Percentiles rank a stretch among this genome's conserved stretches.
Conservation (phyloP, 371 early-diverging fungal species). For the Homolaphlyctis polyrhiza region DNA sequence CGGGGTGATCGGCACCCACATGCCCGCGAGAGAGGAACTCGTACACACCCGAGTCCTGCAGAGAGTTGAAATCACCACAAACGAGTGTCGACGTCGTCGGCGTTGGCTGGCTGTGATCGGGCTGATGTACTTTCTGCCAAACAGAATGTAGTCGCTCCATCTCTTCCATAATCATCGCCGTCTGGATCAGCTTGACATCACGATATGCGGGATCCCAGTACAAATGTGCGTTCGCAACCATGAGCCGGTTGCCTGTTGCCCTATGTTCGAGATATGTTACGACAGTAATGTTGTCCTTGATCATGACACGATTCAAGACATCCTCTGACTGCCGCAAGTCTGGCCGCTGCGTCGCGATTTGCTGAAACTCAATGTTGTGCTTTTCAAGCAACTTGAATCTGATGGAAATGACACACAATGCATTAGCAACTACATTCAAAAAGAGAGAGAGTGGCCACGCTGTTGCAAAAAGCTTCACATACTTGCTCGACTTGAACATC, state of each 20-base stretch:
- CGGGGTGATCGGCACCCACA: constrained; percentile 73
- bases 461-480: constrained; percentile 14
- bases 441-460: not conserved
- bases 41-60: constrained; percentile 87
- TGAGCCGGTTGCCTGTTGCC: constrained; percentile 59
- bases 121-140: constrained; percentile 27
- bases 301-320: constrained; percentile 90
- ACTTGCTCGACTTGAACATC: constrained; percentile 86
- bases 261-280: constrained; percentile 80
- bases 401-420: not conserved
- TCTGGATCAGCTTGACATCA: constrained; percentile 98
- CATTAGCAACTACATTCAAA: not conserved
- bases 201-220: constrained; percentile 91
- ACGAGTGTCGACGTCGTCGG: constrained; percentile 52
- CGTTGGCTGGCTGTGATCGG: constrained; percentile 7
- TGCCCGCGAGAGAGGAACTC: constrained; percentile 70
- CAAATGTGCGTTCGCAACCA: constrained; percentile 91
- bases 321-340: constrained; percentile 88
- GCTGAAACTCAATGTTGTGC: constrained; percentile 79
- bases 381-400: constrained; percentile 77
- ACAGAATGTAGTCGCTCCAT: constrained; percentile 50
- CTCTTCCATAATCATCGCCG: constrained; percentile 93
- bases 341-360: constrained; percentile 79
- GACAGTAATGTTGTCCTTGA: constrained; percentile 96
- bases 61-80: constrained; percentile 97